Evolutionary conservation across 805 yeast genomes (phyloP).

Genomic region (Naumovozyma dairenensis): DNA sequence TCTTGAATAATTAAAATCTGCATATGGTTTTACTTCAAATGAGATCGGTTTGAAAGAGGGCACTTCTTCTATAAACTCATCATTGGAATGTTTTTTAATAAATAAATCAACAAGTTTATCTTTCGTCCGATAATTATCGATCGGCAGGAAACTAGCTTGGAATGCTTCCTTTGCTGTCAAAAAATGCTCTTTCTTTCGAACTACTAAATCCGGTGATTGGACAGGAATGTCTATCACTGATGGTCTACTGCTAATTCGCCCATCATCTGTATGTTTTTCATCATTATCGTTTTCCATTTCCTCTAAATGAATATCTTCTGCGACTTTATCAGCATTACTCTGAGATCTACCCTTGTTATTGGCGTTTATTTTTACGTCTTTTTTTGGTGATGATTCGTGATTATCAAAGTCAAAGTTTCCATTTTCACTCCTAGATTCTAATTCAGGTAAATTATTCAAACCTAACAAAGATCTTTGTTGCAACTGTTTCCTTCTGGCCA

Average conservation of each 20-base stretch:
- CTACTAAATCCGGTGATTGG: neutral
- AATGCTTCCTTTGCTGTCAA: slow-evolving; percentile 31
- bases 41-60: slow-evolving; percentile 16
- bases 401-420: too few species aligned
- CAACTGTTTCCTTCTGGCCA: slow-evolving; percentile 35
- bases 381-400: neutral
- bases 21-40: slow-evolving; percentile 42
- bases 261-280: slow-evolving; percentile 5
- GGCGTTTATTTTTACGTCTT: neutral
- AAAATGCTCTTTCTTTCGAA: slow-evolving; percentile 23
- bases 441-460: neutral
- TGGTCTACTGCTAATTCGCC: slow-evolving; percentile 1
- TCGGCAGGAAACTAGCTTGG: slow-evolving; percentile 26
- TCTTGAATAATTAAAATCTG: slow-evolving; percentile 43
- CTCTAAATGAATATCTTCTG: neutral
- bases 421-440: neutral
- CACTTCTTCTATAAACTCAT: slow-evolving; percentile 23
- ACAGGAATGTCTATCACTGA: neutral
- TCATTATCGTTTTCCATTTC: slow-evolving; percentile 1
- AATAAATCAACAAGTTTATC: slow-evolving; percentile 33
- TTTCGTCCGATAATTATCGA: slow-evolving; percentile 33
- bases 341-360: neutral
- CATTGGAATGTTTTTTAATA: slow-evolving; percentile 40
- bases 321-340: neutral
- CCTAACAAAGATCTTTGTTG: slow-evolving; percentile 14